phyloP scores from a whole-genome alignment of 192 early-diverging fungal genomes.

The Podila horticola region DNA sequence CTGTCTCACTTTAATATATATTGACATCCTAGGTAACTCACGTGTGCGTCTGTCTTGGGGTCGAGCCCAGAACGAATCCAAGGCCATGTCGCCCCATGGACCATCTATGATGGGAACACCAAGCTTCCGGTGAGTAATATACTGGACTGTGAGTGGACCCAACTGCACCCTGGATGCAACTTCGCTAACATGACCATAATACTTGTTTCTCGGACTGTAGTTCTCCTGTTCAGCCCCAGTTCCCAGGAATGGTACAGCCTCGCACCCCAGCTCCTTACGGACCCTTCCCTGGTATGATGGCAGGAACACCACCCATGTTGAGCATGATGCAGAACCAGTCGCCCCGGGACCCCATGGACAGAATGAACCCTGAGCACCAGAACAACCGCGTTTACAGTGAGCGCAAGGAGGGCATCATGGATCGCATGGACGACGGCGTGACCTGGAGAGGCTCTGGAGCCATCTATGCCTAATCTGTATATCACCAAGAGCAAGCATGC shows the following conservation, averaged over 20 bases:
- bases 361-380: slow-evolving; percentile 26
- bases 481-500: not conserved
- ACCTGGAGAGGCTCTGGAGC: slow-evolving; percentile 56
- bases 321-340: slow-evolving; percentile 36
- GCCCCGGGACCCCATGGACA: slow-evolving; percentile 45
- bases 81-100: slow-evolving; percentile 46
- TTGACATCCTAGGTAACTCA: slow-evolving; percentile 47
- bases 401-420: slow-evolving; percentile 54
- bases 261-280: slow-evolving; percentile 33
- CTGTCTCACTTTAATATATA: slow-evolving; percentile 3
- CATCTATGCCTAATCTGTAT: slow-evolving; percentile 52
- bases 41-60: slow-evolving; percentile 69
- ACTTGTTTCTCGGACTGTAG: slow-evolving; percentile 1
- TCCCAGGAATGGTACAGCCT: slow-evolving; percentile 24
- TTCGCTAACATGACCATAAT: not conserved
- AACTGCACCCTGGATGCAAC: not conserved
- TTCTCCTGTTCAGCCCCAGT: slow-evolving; percentile 31
- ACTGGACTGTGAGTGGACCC: not conserved
- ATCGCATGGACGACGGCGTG: slow-evolving; percentile 54
- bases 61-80: slow-evolving; percentile 61
- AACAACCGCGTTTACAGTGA: slow-evolving; percentile 34
- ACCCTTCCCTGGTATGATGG: slow-evolving; percentile 38
- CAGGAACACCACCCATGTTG: slow-evolving; percentile 34
- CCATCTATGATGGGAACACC: slow-evolving; percentile 26
- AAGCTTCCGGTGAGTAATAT: slow-evolving; percentile 27